Percentiles rank a stretch among this genome's conserved stretches.
Conservation (phyloP, 2,329 filamentous ascomycete genomes). For the Hypoxylon sp. region DNA sequence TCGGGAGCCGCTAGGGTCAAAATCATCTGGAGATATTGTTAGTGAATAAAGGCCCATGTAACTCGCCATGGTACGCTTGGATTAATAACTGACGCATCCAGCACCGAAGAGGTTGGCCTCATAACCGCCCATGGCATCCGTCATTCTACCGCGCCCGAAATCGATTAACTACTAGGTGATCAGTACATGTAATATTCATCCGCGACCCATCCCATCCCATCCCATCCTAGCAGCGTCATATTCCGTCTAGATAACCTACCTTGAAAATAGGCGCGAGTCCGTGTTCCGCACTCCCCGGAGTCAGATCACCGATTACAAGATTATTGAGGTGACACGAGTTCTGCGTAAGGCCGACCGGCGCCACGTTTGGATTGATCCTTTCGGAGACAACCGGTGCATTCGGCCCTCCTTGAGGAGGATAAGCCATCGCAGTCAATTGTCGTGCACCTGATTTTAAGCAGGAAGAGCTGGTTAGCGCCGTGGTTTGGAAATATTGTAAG, state of each 20-base stretch:
- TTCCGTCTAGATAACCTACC: conserved; percentile 17
- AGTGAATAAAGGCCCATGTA: not conserved
- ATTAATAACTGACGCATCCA: conserved; percentile 7
- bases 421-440: conserved; percentile 25
- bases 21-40: conserved; percentile 3
- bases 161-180: conserved; percentile 28
- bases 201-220: not conserved
- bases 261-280: conserved; percentile 2
- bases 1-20: not conserved
- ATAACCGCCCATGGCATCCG: not conserved
- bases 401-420: not conserved
- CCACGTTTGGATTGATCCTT: not conserved
- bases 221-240: too few species aligned
- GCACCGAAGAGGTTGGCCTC: not conserved
- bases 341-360: not conserved
- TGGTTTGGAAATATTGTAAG: not conserved
- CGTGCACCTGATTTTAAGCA: conserved; percentile 18
- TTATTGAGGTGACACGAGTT: conserved; percentile 18
- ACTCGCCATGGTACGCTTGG: not conserved
- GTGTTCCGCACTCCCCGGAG: not conserved
- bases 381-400: conserved; percentile 8
- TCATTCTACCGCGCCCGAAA: conserved; percentile 23
- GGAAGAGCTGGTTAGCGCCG: conserved; percentile 5
- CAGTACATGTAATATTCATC: conserved; percentile 2
- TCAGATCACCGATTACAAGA: conserved; percentile 17